Evolutionary conservation across 345 rosid genomes (phyloP).

Genomic region (Eutrema japonicum): DNA sequence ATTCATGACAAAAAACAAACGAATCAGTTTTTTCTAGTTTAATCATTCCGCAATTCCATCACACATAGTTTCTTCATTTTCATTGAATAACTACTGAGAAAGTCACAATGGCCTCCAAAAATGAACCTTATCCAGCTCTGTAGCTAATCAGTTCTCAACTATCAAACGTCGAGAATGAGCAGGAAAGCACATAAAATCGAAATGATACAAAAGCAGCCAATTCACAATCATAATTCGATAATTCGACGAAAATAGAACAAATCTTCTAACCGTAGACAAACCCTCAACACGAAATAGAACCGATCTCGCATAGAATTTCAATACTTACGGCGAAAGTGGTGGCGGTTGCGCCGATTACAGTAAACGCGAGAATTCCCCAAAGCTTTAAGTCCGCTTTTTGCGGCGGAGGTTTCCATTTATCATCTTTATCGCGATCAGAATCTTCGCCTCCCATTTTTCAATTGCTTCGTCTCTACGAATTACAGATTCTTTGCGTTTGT

Average conservation of each 20-base stretch:
- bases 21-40: not conserved
- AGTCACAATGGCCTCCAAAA: not conserved
- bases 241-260: not conserved
- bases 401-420: slow-evolving; percentile 47
- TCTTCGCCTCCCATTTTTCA: slow-evolving; percentile 53
- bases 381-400: slow-evolving; percentile 57
- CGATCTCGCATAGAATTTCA: not conserved
- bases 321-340: slow-evolving; percentile 79
- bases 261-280: no score
- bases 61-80: no score
- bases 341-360: slow-evolving; percentile 87
- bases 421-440: slow-evolving; percentile 46
- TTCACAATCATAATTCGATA: not conserved
- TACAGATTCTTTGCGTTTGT: slow-evolving; percentile 15
- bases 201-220: not conserved
- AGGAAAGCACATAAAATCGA: not conserved
- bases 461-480: not conserved
- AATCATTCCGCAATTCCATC: not conserved
- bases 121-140: not conserved
- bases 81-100: not conserved
- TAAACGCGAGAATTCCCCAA: slow-evolving; percentile 77
- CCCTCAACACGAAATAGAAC: no score
- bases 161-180: not conserved
- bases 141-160: not conserved
- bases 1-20: not conserved